phyloP scores from a whole-genome alignment of 768 basidiomycete species.

The Tricholoma hemisulphureum region DNA sequence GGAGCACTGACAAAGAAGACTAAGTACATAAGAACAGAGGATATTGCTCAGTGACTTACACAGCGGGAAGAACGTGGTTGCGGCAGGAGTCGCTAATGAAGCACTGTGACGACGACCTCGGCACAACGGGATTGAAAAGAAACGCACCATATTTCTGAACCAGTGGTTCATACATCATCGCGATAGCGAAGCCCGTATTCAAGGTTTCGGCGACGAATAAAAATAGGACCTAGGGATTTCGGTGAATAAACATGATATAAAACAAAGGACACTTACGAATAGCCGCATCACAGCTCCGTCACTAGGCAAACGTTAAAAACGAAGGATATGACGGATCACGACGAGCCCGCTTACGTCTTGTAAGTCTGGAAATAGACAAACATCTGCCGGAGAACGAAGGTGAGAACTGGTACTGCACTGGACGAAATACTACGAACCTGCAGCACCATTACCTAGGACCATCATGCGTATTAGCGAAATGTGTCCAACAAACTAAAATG shows the following conservation, averaged over 20 bases:
- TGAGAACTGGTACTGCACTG: not conserved
- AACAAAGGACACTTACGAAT: conserved; percentile 28
- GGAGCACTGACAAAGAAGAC: conserved; percentile 21
- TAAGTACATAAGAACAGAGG: conserved; percentile 14
- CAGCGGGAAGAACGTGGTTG: conserved; percentile 35
- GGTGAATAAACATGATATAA: not conserved
- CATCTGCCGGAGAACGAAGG: conserved; percentile 9
- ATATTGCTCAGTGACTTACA: conserved; percentile 17
- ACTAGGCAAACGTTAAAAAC: conserved; percentile 20
- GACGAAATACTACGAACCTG: conserved; percentile 25
- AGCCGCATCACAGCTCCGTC: conserved; percentile 43
- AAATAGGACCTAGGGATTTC: conserved; percentile 33
- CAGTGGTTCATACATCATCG: conserved; percentile 47
- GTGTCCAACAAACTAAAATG: not conserved
- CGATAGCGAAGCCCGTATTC: conserved; percentile 45
- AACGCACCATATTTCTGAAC: conserved; percentile 39
- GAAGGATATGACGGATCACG: not conserved
- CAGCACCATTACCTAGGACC: conserved; percentile 32
- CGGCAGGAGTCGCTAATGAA: conserved; percentile 29
- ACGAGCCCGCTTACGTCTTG: conserved; percentile 30
- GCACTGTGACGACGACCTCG: not conserved
- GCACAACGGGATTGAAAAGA: not conserved
- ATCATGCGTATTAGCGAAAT: not conserved
- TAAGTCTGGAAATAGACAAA: conserved; percentile 38
- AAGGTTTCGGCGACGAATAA: conserved; percentile 42